Evolutionary conservation across 257 asterid species (phyloP).

Genomic region (Agastache rugosa): DNA sequence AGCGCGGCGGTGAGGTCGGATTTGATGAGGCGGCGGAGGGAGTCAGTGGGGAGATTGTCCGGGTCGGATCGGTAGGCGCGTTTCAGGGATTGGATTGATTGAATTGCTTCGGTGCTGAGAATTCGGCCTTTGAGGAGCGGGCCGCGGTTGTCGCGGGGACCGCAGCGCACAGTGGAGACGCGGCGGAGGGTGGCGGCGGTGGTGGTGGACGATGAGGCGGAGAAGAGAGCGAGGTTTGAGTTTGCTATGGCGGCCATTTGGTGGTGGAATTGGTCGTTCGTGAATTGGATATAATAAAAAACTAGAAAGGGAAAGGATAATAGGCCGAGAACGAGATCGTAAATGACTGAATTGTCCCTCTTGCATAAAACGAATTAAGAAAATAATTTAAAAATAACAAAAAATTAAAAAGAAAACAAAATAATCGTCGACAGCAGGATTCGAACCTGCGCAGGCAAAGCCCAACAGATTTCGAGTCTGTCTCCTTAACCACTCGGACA

Average conservation of each 20-base stretch:
- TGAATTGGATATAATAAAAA: conserved; percentile 10
- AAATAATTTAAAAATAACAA: not conserved
- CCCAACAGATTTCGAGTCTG: conserved; percentile 16
- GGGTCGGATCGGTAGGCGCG: conserved; percentile 69
- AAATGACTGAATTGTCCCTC: conserved; percentile 28
- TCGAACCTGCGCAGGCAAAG: conserved; percentile 18
- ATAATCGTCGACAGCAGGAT: not conserved
- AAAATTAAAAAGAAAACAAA: not conserved
- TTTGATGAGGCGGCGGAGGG: conserved; percentile 78
- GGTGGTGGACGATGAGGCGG: conserved; percentile 33
- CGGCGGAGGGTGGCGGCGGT: conserved; percentile 36
- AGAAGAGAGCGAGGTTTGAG: conserved; percentile 45
- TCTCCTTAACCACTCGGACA: conserved; percentile 20
- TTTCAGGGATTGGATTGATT: conserved; percentile 86
- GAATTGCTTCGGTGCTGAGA: conserved; percentile 88
- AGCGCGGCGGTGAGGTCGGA: conserved; percentile 82
- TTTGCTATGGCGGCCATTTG: conserved; percentile 55
- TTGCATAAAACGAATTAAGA: not conserved
- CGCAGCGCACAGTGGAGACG: conserved; percentile 58
- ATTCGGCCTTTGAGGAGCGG: conserved; percentile 79
- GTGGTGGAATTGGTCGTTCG: not conserved
- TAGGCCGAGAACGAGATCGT: not conserved
- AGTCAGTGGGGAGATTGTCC: conserved; percentile 53
- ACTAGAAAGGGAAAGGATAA: conserved; percentile 8
- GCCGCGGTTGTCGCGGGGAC: conserved; percentile 81